Evolutionary conservation across 108 stramenopile genomes (phyloP).

Genomic region (Fragilariopsis cylindrus): DNA sequence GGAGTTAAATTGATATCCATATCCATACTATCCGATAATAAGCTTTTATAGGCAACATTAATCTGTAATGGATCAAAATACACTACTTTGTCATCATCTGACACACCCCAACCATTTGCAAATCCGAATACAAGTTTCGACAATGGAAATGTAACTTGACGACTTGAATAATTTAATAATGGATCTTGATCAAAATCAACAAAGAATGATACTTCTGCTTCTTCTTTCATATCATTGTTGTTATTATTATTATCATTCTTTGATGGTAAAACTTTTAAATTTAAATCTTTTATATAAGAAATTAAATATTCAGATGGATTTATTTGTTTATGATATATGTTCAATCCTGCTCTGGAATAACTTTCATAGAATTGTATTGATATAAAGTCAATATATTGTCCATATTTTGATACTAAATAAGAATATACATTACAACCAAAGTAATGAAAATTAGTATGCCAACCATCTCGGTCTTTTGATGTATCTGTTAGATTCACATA

Average conservation of each 20-base stretch:
- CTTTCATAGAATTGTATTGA: slow-evolving; percentile 87
- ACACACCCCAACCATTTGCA: slow-evolving; percentile 47
- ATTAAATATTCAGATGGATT: slow-evolving; percentile 37
- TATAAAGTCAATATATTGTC: slow-evolving; percentile 72
- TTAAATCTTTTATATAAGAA: slow-evolving; percentile 23
- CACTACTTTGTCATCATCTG: slow-evolving; percentile 33
- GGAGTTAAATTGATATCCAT: slow-evolving; percentile 20
- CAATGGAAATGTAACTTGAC: slow-evolving; percentile 32
- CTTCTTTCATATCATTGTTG: not conserved
- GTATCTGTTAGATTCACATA: slow-evolving; percentile 52
- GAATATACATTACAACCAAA: slow-evolving; percentile 79
- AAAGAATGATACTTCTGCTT: not conserved
- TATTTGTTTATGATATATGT: slow-evolving; percentile 23
- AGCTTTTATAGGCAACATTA: slow-evolving; percentile 34
- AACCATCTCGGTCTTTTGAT: slow-evolving; percentile 16
- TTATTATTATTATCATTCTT: not conserved
- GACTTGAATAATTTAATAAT: slow-evolving; percentile 16
- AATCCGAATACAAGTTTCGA: slow-evolving; percentile 71
- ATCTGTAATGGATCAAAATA: slow-evolving; percentile 38
- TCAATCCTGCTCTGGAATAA: slow-evolving; percentile 68
- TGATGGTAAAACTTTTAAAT: not conserved
- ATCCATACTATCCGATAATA: slow-evolving; percentile 10
- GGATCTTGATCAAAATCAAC: slow-evolving; percentile 46
- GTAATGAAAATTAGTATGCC: slow-evolving; percentile 64
- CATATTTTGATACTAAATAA: slow-evolving; percentile 69